Evolutionary conservation across 495 filamentous ascomycete species (phyloP), one percentile per base, ranked within the genome.

Genomic region (Podospora australis): DNA sequence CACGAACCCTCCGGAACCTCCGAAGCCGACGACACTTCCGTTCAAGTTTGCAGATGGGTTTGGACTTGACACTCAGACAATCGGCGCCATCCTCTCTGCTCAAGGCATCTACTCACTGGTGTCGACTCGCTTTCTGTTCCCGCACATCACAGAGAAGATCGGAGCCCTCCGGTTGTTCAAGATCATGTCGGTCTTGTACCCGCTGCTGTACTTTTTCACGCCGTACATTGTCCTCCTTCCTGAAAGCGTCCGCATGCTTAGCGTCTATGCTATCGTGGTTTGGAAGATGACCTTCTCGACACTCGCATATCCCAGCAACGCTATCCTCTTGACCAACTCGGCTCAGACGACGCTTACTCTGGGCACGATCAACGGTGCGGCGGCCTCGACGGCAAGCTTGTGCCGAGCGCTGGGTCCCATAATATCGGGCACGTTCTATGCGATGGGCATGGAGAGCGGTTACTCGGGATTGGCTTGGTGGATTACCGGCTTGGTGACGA

Each of bases 381-480:
- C 88, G 6, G 88, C 89, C 22, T 95, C 88, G 11, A 87, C 84
- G 6, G 92, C 94, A 19, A 95, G 89, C 60, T 67, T 97, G 32
- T 84, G 79, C 54, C 80, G 92, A 43, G 88, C 90, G 1, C 80
- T 95, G 56, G 92, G 92, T 2, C 92, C 92, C 4, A 90, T 86
- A 0, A 65, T 96, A 25, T 92, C 90, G 9, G 92, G 92, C 4
- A 64, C 88, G 13, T 75, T 98, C 41, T 91, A 96, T 65, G 74
- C 87, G 16, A 73, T 81, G 48, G 92, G 94, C 20, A 73, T 95
- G 22, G 70, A 81, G 44, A 72, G 81, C 24, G 90, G 91, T 29
- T 87, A 84, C 53, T 87, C 88, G 14, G 89, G 90, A 38, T 69
- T 97, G 4, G 81, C 88, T 7, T 98, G 92, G 91, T 97, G 94